Base-by-base conservation (phyloP, 345 rosid genomes). In the Lepidium didymum region DNA sequence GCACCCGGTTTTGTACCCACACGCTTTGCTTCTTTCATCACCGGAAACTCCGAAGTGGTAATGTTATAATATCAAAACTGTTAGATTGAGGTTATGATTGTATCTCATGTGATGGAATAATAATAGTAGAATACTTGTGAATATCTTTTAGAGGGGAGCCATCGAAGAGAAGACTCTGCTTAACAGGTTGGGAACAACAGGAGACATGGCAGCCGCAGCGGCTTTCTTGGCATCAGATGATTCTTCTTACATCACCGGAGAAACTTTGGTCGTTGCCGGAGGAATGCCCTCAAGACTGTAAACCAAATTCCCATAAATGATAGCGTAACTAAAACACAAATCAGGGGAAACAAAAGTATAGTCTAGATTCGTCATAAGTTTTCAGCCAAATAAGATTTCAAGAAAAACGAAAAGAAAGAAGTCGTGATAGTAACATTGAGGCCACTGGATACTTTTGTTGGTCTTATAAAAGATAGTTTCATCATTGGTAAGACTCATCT, bases 1-100 rank as follows among this genome's bases (percentile, higher is more conserved):
- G 96, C 96, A 23, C 99, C 97, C 0, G 97, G 97, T 57, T 87
- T 89, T 70, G 96, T 94, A 5, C 99, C 99, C 25, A 91, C 99
- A 6, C 83, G 67, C 67, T 87, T 91, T 61, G 90, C 93, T 1
- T 80, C 75, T 7, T 89, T 73, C 82, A 69, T 91, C 53, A 82
- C 88, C 5, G 71, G 50, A 50, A 76, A 75, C 33, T 83, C 80
- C 1, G 77, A 43, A 14, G 19, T 78, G 37, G 97, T 89, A 83
- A 79, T 86, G 37, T 53, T 43, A 8, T 4, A 34, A 34, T 6
- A 38, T 29, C 19, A 11, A 7, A 45, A 45, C 40, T 77, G 27
- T 14, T 56, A 33, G 0, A 38, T 6, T 46, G 57, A 64, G n/a
- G 4, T 49, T 41, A 50, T 40, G 12, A 19, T 46, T 47, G 51